Percentiles rank a stretch among this genome's conserved stretches.
phyloP scores from a whole-genome alignment of 2,329 filamentous ascomycete genomes.

The Tolypocladium sp. region DNA sequence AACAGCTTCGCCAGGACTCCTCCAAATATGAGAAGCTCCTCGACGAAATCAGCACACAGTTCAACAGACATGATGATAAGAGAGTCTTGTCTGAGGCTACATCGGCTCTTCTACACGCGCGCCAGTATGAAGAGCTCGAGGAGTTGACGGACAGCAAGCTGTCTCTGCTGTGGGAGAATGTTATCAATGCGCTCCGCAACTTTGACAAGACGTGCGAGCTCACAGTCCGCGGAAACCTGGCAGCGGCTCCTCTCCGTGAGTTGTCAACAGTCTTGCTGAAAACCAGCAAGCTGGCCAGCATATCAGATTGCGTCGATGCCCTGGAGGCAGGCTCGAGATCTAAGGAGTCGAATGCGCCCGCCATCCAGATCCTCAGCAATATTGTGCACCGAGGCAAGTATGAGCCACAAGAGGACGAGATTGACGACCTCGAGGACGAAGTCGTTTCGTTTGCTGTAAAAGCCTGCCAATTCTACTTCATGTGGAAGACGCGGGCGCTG shows the following conservation, averaged over 20 bases:
- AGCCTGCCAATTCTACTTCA: conserved; percentile 77
- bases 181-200: conserved; percentile 61
- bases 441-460: conserved; percentile 69
- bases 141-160: conserved; percentile 78
- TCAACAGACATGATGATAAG: conserved; percentile 83
- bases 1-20: conserved; percentile 79
- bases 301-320: conserved; percentile 67
- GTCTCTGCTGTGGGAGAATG: conserved; percentile 77
- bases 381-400: conserved; percentile 68
- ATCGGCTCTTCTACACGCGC: conserved; percentile 72
- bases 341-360: conserved; percentile 35
- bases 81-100: conserved; percentile 78
- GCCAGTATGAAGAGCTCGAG: conserved; percentile 78
- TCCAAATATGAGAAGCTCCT: conserved; percentile 71
- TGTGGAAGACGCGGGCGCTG: conserved; percentile 74
- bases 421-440: conserved; percentile 71
- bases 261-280: conserved; percentile 68
- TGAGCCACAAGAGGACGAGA: conserved; percentile 57
- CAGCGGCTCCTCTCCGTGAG: conserved; percentile 54
- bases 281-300: conserved; percentile 69
- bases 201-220: conserved; percentile 65
- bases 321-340: conserved; percentile 55
- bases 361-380: conserved; percentile 62
- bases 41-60: conserved; percentile 89
- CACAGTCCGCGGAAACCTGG: conserved; percentile 60